phyloP scores from a whole-genome alignment of 495 filamentous ascomycete genomes.

The Aspergillus ostianus region DNA sequence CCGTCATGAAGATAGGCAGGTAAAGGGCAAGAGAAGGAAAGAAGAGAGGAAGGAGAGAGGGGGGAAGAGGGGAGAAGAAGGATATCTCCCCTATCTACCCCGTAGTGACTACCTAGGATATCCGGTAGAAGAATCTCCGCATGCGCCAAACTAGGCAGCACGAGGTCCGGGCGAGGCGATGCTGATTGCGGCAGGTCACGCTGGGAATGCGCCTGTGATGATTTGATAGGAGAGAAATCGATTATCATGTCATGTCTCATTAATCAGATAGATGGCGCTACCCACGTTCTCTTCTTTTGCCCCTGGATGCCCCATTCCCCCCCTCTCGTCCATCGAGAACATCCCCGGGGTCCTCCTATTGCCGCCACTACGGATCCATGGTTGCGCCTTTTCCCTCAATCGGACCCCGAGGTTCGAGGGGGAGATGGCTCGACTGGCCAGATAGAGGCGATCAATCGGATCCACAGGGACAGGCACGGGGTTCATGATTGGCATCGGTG shows the following conservation, averaged over 20 bases:
- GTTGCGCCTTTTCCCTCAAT: slow-evolving; percentile 1
- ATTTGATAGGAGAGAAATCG: neutral
- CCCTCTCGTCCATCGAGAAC: neutral
- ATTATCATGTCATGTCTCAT: slow-evolving; percentile 1
- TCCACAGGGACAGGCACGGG: slow-evolving; percentile 22
- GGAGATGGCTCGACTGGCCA: neutral
- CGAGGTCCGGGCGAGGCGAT: slow-evolving; percentile 26
- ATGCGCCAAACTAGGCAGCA: slow-evolving; percentile 4
- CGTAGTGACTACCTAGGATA: neutral
- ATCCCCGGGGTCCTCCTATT: neutral
- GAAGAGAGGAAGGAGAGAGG: neutral
- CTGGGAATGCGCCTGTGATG: slow-evolving; percentile 9
- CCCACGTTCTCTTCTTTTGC: slow-evolving; percentile 4
- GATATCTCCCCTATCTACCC: neutral
- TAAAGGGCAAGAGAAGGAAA: neutral
- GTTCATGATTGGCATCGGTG: neutral
- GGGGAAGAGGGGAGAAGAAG: neutral
- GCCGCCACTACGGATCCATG: slow-evolving; percentile 7
- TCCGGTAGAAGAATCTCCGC: slow-evolving; percentile 1
- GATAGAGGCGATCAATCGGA: slow-evolving; percentile 4
- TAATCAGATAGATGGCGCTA: slow-evolving; percentile 2
- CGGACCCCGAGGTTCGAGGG: neutral
- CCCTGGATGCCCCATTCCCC: neutral
- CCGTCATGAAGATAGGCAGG: slow-evolving; percentile 3
- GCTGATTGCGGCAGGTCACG: slow-evolving; percentile 24